These are phyloP conservation scores for Teunomyces tritomae DNA, from an alignment of 805 yeast genomes.

Conservation along the genomic window DNA sequence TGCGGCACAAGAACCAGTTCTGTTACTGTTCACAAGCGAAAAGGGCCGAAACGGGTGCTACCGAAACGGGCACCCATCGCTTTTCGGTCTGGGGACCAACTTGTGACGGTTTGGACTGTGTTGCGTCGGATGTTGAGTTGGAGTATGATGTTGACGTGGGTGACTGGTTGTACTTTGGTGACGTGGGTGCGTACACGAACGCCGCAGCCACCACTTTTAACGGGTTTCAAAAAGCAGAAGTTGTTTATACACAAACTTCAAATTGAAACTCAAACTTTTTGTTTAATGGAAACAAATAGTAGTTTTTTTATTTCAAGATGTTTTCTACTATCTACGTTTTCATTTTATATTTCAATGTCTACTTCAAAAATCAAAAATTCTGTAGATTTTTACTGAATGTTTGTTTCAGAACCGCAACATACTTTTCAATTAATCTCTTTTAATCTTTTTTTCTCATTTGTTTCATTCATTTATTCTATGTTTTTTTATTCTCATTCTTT, in stretches of 20 bases:
- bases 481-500: neutral
- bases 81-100: constrained; percentile 97
- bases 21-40: constrained; percentile 25
- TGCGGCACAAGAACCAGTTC: constrained; percentile 53
- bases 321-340: too few relatives aligned
- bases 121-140: constrained; percentile 51
- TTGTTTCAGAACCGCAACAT: too few relatives aligned
- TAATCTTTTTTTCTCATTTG: neutral
- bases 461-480: neutral
- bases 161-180: constrained; percentile 86
- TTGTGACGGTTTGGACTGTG: constrained; percentile 93
- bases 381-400: too few relatives aligned
- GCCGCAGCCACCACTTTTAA: constrained; percentile 92
- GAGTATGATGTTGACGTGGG: constrained; percentile 69
- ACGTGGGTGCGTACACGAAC: constrained; percentile 87
- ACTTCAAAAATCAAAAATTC: too few relatives aligned
- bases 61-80: constrained; percentile 26
- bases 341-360: too few relatives aligned
- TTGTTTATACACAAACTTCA: constrained; percentile 40
- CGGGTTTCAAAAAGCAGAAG: constrained; percentile 69
- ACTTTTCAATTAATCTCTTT: too few relatives aligned
- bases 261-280: too few relatives aligned
- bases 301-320: too few relatives aligned
- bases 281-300: too few relatives aligned
- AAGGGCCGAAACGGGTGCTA: constrained; percentile 8